Evolutionary conservation across 257 asterid genomes (phyloP), one percentile per base, ranked within the genome.

Genomic region (Solanum gandarillasii): DNA sequence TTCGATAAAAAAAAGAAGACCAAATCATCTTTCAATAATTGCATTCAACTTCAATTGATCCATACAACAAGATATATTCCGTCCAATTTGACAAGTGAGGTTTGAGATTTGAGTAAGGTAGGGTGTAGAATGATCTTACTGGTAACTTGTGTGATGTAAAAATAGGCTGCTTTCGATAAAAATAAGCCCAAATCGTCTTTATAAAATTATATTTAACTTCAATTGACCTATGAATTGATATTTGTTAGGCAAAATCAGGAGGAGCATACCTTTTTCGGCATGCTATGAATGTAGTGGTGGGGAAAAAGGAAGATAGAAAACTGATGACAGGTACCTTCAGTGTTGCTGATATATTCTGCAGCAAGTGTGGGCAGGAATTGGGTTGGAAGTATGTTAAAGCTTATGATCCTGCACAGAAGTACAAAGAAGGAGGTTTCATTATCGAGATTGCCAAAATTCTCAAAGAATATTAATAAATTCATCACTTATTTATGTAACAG

Each of bases 371-470:
- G 8, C 88, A 76, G 76, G 71, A 41, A 7, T n/a, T 91, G 87
- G 93, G 91, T 38, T 91, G 91, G 93, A 88, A 88, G 27, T 91
- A 91, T 85, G 72, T 89, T 60, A 84, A 87, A 79, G 90, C 93
- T 83, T 89, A 88, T 43, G 87, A 91, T 38, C 67, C 87, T 20
- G n/a, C 38, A 25, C 87, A 91, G 9, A 86, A 79, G 31, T 89
- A 48, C 88, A 91, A 91, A 87, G 89, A 91, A 87, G 91, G 93
- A n/a, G 85, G 48, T 8, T 89, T 75, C 43, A 88, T 89, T 0
- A 52, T 91, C 70, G 91, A 89, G 83, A 89, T 60, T 89, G 91
- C 93, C 20, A 88, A 89, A 85, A 86, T 91, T 16, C 60, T 89
- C 27, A 89, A 89, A 70, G 88, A 89, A 83, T 91, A 91, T 79